Base-by-base conservation (phyloP, 1,284 basidiomycete genomes). In the Malassezia restricta region DNA sequence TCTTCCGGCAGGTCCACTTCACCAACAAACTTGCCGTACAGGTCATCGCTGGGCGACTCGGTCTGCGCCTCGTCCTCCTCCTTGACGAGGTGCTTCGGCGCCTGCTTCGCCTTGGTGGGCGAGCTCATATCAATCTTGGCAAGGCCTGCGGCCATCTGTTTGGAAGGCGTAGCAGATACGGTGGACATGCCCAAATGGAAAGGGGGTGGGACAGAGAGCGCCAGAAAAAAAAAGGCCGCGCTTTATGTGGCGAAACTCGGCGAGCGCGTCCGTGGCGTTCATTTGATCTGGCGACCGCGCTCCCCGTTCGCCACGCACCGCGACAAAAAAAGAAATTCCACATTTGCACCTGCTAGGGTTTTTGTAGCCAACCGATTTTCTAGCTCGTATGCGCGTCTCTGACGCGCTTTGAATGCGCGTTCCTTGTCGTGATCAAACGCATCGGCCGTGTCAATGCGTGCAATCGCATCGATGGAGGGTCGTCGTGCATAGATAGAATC, bases 1-100 rank as follows among this genome's bases (percentile, higher is more conserved):
- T 66, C 63, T 56, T 71, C 70, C 39, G 63, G 54, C 3, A 70
- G 54, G 54, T 70, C 65, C 40, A 68, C 65, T 30, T 73, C 68
- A 33, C 68, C 70, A 27, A 73, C 68, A 41, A 66, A 69, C 63
- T 64, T 69, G 63, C 59, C 56, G 52, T 63, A 63, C 24, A 65
- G 31, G 38, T 62, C 58, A 12, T 44, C 41, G 6, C 50, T 42
- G 11, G 54, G 33, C 32, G 24, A 43, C 27, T 54, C 47, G 12
- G 35, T 40, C 47, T 54, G 39, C 6, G 44, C 54, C 45, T 57
- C 56, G 33, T 54, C 48, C 42, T 48, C 37, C 58, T 62, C 63
- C 33, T 44, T 43, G 11, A 35, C 33, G 15, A 15, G 11, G 33
- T 62, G 54, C 49, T 58, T 52, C 43, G 50, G 51, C 37, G 48